phyloP scores from a whole-genome alignment of 768 basidiomycete species.

The Trametes meyenii region DNA sequence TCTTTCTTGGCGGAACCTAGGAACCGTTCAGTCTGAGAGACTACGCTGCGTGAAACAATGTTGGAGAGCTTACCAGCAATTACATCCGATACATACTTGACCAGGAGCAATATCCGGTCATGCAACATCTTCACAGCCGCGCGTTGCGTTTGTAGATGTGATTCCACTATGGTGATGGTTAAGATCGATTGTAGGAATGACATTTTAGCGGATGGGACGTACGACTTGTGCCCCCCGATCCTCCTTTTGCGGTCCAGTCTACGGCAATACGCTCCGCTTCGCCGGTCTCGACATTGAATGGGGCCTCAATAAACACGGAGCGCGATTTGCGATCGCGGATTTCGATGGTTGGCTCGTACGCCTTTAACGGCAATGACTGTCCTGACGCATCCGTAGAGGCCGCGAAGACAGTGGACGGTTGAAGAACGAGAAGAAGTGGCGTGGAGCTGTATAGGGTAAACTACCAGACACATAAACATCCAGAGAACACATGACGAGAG shows the following conservation, averaged over 20 bases:
- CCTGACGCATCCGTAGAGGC: constrained; percentile 54
- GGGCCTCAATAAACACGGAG: constrained; percentile 80
- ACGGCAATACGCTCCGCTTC: constrained; percentile 99
- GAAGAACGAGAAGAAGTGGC: constrained; percentile 82
- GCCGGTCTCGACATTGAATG: constrained; percentile 92
- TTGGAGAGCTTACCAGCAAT: constrained; percentile 59
- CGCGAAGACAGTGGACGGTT: constrained; percentile 50
- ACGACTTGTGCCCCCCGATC: constrained; percentile 82
- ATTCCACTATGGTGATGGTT: constrained; percentile 63
- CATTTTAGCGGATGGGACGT: constrained; percentile 35
- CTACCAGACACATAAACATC: constrained; percentile 41
- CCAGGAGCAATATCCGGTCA: constrained; percentile 83
- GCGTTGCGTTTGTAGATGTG: constrained; percentile 87
- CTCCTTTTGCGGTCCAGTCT: constrained; percentile 90
- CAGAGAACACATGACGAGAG: not conserved
- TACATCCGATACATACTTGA: constrained; percentile 82
- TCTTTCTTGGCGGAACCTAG: constrained; percentile 77
- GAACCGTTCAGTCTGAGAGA: not conserved
- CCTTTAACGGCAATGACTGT: constrained; percentile 84
- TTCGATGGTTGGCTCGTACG: constrained; percentile 92
- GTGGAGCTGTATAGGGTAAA: constrained; percentile 86
- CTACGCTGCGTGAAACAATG: not conserved
- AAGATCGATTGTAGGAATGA: not conserved
- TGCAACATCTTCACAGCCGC: constrained; percentile 97
- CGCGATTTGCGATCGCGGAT: constrained; percentile 77